phyloP scores from a whole-genome alignment of 192 early-diverging fungal species.

The Piromyces finnis region DNA sequence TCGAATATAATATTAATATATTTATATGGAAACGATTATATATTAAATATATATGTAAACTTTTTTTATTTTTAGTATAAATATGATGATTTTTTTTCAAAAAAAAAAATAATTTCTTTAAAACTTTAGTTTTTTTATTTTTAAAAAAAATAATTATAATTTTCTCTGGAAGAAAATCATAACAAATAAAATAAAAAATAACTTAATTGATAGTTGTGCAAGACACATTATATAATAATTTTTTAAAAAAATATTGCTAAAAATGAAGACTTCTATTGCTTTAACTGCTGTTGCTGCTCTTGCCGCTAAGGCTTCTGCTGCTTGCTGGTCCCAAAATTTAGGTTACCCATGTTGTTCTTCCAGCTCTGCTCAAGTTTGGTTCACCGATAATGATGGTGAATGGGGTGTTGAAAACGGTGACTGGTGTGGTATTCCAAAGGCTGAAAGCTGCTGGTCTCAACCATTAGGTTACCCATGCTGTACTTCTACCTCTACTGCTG shows the following conservation, averaged over 20 bases:
- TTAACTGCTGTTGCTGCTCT: background rate
- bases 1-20: too few species aligned
- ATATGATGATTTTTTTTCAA: too few species aligned
- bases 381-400: background rate
- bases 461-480: background rate
- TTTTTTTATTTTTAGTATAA: too few species aligned
- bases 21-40: too few species aligned
- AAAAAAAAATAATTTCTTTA: too few species aligned
- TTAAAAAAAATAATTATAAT: too few species aligned
- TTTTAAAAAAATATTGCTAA: background rate
- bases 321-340: background rate
- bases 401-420: background rate
- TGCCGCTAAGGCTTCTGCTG: background rate
- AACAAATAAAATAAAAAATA: too few species aligned
- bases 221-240: too few species aligned
- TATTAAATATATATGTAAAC: too few species aligned
- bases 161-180: too few species aligned
- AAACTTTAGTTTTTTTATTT: too few species aligned
- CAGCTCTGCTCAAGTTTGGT: background rate
- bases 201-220: too few species aligned
- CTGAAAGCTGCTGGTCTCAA: background rate
- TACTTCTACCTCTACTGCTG: background rate
- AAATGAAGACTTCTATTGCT: background rate
- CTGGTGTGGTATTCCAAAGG: background rate
- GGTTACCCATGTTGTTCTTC: background rate